Evolutionary conservation across 208 protist species (phyloP).

Genomic region (Herpetomonas muscarum): DNA sequence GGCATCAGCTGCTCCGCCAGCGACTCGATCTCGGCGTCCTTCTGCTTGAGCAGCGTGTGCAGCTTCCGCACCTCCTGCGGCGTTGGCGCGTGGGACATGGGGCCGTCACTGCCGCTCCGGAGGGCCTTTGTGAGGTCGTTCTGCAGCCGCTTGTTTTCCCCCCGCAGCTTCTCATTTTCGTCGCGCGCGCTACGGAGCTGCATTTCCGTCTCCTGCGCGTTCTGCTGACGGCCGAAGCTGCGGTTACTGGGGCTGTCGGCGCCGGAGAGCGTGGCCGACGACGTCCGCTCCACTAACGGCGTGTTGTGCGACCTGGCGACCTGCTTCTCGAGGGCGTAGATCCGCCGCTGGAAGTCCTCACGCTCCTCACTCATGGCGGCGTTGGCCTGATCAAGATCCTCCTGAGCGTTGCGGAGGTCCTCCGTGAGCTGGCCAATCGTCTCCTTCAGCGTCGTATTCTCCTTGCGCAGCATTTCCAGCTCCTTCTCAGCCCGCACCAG

Average conservation of each 20-base stretch:
- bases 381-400: conserved; percentile 32
- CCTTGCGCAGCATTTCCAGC: conserved; percentile 29
- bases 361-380: conserved; percentile 26
- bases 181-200: conserved; percentile 31
- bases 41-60: conserved; percentile 25
- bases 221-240: neutral
- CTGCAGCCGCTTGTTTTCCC: conserved; percentile 24
- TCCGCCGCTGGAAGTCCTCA: conserved; percentile 31
- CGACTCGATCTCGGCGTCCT: conserved; percentile 50
- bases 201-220: conserved; percentile 25
- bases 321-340: conserved; percentile 12
- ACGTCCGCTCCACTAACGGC: neutral
- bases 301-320: neutral
- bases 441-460: conserved; percentile 56
- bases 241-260: conserved; percentile 3
- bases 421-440: conserved; percentile 37
- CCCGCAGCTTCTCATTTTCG: conserved; percentile 36
- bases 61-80: conserved; percentile 11
- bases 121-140: conserved; percentile 7
- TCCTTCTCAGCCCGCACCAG: conserved; percentile 21
- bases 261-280: neutral
- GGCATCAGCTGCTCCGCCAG: conserved; percentile 70
- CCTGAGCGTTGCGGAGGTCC: conserved; percentile 32
- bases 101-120: neutral
- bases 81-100: too few species aligned